Conservation (phyloP, 768 basidiomycete genomes). For the Suillus discolor region DNA sequence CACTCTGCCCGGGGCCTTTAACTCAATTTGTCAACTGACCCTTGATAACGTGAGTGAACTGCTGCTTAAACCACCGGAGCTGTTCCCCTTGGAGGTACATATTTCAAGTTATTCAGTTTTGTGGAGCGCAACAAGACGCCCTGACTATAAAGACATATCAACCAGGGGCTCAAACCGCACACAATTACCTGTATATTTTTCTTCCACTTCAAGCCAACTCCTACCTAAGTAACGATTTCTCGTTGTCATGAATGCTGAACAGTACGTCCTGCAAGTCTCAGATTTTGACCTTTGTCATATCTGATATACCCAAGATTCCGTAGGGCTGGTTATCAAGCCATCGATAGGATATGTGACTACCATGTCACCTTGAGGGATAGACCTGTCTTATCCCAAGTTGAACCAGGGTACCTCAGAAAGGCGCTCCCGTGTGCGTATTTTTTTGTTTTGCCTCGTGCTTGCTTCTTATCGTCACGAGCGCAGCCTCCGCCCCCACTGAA, state of each 20-base stretch:
- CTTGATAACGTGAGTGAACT: background rate
- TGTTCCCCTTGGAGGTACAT: background rate
- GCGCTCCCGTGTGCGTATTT: conserved; percentile 58
- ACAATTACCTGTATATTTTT: background rate
- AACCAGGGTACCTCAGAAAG: conserved; percentile 82
- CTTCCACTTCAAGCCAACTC: background rate
- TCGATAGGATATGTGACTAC: conserved; percentile 91
- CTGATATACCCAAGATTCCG: conserved; percentile 58
- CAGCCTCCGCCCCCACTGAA: conserved; percentile 58
- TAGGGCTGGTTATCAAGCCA: conserved; percentile 83
- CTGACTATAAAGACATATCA: background rate
- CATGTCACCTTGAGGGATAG: conserved; percentile 64
- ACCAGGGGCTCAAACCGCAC: background rate
- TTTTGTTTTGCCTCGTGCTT: background rate
- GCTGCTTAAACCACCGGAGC: too few relatives aligned
- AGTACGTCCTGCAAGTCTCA: conserved; percentile 29
- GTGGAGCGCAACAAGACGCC: background rate
- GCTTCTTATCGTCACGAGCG: conserved; percentile 2
- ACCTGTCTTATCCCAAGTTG: conserved; percentile 72
- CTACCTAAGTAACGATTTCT: background rate
- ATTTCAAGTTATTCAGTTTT: background rate
- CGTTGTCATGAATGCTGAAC: conserved; percentile 50
- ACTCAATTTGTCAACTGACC: background rate
- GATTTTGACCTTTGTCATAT: background rate
- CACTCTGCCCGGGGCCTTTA: background rate